These are phyloP conservation scores for Crithidia fasciculata DNA, from an alignment of 208 protist genomes.

Conservation along the genomic window DNA sequence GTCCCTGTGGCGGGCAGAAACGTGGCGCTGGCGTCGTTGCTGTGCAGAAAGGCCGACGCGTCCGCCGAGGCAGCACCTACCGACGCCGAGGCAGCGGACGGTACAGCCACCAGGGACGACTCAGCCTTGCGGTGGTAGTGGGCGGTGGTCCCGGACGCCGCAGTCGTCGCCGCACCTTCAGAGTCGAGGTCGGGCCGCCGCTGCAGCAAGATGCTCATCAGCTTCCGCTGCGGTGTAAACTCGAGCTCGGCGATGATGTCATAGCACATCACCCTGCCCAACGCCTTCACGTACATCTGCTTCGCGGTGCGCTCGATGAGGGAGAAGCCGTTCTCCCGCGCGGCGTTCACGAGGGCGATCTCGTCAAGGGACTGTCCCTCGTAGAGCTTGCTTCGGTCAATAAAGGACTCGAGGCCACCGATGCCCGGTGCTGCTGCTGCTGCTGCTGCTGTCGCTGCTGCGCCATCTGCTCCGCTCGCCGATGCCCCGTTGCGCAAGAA, in stretches of 20 bases:
- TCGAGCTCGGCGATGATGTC: slow-evolving; percentile 86
- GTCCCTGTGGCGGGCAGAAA: background rate
- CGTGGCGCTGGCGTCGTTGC: background rate
- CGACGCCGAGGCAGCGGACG: background rate
- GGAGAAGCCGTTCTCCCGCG: slow-evolving; percentile 78
- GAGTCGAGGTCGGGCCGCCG: slow-evolving; percentile 49
- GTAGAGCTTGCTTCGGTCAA: slow-evolving; percentile 80
- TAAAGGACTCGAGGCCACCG: slow-evolving; percentile 34
- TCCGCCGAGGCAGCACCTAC: background rate
- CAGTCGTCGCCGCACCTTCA: slow-evolving; percentile 21
- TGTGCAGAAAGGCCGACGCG: background rate
- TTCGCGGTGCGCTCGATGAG: slow-evolving; percentile 71
- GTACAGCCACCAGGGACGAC: background rate
- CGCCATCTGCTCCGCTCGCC: background rate
- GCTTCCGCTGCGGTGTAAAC: slow-evolving; percentile 84
- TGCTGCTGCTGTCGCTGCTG: background rate
- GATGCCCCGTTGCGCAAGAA: slow-evolving; percentile 9
- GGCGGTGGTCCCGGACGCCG: slow-evolving; percentile 23
- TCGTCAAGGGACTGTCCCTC: slow-evolving; percentile 93
- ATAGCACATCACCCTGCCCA: slow-evolving; percentile 68
- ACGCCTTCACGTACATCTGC: slow-evolving; percentile 68
- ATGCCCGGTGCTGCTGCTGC: background rate
- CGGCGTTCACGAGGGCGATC: slow-evolving; percentile 86
- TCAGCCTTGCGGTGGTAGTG: slow-evolving; percentile 39
- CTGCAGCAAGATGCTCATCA: slow-evolving; percentile 86